A percentile compares a stretch with the other conserved stretches of the same genome.
Conservation (phyloP, 2,329 filamentous ascomycete species). For the Claviceps sp. region DNA sequence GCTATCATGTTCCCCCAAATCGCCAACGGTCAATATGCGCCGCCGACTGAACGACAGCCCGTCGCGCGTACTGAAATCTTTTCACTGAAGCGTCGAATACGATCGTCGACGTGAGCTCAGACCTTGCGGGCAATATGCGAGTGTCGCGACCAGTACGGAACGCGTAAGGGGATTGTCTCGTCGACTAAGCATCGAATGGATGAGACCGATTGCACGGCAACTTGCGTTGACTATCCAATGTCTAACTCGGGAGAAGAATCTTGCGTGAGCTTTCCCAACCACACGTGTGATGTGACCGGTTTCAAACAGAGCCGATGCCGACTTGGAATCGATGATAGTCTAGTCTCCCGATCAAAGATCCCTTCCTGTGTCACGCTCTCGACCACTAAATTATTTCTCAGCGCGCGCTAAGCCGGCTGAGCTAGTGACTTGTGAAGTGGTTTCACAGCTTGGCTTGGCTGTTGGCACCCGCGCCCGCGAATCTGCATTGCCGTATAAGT, state of each 20-base stretch:
- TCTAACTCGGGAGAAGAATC: neutral
- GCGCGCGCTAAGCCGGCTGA: too few species aligned
- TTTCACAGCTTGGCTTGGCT: too few species aligned
- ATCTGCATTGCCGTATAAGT: too few species aligned
- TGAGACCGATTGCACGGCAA: neutral
- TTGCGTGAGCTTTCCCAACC: too few species aligned
- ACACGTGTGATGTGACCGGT: too few species aligned
- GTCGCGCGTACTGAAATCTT: neutral
- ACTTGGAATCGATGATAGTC: too few species aligned
- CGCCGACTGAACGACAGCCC: neutral
- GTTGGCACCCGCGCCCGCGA: too few species aligned
- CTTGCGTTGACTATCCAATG: neutral
- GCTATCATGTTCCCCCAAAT: neutral
- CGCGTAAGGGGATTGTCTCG: neutral
- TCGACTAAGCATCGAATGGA: neutral
- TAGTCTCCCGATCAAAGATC: too few species aligned
- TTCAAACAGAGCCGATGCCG: too few species aligned
- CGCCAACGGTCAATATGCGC: neutral
- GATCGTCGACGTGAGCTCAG: constrained; percentile 1
- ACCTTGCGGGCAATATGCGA: neutral
- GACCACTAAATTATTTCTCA: too few species aligned
- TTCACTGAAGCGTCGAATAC: neutral
- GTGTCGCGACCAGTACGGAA: neutral
- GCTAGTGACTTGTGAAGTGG: too few species aligned
- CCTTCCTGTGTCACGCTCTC: too few species aligned